These are phyloP conservation scores for Aquilaria sinensis DNA, from an alignment of 345 rosid genomes.

Conservation along the genomic window DNA sequence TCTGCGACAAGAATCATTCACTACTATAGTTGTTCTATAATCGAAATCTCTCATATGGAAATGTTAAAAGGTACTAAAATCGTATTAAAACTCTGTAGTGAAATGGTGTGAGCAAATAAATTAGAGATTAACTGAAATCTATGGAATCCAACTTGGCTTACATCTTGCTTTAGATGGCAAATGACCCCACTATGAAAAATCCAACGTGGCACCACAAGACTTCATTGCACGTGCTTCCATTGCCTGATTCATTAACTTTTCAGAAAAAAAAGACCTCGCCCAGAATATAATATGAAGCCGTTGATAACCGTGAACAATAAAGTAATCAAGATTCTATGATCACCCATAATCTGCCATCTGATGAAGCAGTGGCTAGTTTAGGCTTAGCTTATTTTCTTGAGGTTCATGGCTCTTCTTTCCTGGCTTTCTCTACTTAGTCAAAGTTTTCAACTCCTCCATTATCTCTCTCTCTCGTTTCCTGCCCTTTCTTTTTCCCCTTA, in stretches of 20 bases:
- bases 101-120: too few relatives aligned
- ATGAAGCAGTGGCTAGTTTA: not conserved
- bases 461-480: slow-evolving; percentile 10
- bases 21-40: too few relatives aligned
- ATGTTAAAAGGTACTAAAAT: too few relatives aligned
- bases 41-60: too few relatives aligned
- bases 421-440: slow-evolving; percentile 21
- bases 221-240: slow-evolving; percentile 51
- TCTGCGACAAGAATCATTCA: too few relatives aligned
- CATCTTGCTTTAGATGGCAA: slow-evolving; percentile 39
- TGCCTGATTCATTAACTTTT: slow-evolving; percentile 28
- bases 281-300: slow-evolving; percentile 14
- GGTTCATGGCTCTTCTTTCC: slow-evolving; percentile 13
- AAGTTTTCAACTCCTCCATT: slow-evolving; percentile 28
- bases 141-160: slow-evolving; percentile 9
- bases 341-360: slow-evolving; percentile 14
- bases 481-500: slow-evolving; percentile 4
- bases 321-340: slow-evolving; percentile 40
- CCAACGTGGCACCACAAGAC: slow-evolving; percentile 31
- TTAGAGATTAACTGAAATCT: too few relatives aligned
- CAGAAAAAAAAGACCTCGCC: slow-evolving; percentile 16
- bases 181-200: not conserved
- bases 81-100: too few relatives aligned
- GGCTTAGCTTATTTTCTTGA: slow-evolving; percentile 18
- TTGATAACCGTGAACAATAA: slow-evolving; percentile 31